These are phyloP conservation scores for Starmera pachycereana DNA, from an alignment of 805 yeast species.

Conservation along the genomic window DNA sequence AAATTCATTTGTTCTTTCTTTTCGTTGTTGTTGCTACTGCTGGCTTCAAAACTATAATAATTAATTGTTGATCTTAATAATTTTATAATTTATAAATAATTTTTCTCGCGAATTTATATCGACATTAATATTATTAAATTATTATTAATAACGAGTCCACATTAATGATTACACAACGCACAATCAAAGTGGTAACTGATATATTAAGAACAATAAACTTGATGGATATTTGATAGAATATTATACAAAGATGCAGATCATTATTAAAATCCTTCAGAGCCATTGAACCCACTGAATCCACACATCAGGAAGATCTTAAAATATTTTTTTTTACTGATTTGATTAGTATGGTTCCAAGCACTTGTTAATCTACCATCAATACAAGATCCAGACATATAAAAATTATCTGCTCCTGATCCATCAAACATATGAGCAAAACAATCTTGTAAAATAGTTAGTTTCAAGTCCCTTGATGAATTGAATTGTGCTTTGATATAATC, in stretches of 20 bases:
- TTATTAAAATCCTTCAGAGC: constrained; percentile 50
- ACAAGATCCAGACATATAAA: constrained; percentile 76
- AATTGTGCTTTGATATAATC: constrained; percentile 50
- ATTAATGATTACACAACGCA: no score
- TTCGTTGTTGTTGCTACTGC: no score
- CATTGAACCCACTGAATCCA: constrained; percentile 71
- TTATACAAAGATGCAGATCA: no score
- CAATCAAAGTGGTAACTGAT: no score
- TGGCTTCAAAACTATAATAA: no score
- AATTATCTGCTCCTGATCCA: constrained; percentile 79
- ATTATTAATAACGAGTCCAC: neutral
- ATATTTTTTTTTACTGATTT: constrained; percentile 56
- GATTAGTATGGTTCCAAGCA: constrained; percentile 78
- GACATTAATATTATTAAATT: neutral
- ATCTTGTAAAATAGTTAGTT: constrained; percentile 31
- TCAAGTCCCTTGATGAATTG: constrained; percentile 42
- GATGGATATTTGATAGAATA: no score
- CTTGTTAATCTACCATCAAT: constrained; percentile 75
- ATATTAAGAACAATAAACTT: no score
- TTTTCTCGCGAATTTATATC: no score
- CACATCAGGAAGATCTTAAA: constrained; percentile 48
- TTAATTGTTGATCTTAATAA: no score
- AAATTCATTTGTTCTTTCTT: constrained; percentile 42
- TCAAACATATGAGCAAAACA: constrained; percentile 43
- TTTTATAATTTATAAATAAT: no score